Evolutionary conservation across 2,329 filamentous ascomycete genomes (phyloP).

Genomic region (Escovopsis sp.): DNA sequence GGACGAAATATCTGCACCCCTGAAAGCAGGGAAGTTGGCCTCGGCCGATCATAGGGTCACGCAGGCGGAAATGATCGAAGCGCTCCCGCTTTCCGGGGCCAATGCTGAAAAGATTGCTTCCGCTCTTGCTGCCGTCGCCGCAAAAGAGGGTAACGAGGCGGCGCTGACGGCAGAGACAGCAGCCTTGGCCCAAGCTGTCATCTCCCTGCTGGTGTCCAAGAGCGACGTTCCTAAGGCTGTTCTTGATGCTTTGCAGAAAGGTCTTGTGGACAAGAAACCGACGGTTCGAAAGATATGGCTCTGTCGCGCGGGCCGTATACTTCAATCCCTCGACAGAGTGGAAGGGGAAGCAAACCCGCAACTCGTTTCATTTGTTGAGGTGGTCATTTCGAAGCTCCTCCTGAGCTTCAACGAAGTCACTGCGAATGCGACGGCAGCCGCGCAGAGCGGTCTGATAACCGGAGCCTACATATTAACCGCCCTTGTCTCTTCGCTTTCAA

Average conservation of each 20-base stretch:
- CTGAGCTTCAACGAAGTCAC: slow-evolving; percentile 64
- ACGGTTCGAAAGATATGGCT: slow-evolving; percentile 68
- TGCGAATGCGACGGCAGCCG: slow-evolving; percentile 61
- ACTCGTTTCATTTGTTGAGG: slow-evolving; percentile 35
- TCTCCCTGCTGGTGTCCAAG: slow-evolving; percentile 44
- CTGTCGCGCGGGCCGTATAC: slow-evolving; percentile 53
- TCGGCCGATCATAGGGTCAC: slow-evolving; percentile 72
- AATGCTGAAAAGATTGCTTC: slow-evolving; percentile 52
- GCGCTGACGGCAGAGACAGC: slow-evolving; percentile 63
- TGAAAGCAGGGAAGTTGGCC: slow-evolving; percentile 73
- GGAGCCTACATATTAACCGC: slow-evolving; percentile 61
- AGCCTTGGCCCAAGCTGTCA: slow-evolving; percentile 51
- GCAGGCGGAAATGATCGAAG: slow-evolving; percentile 65
- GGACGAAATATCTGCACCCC: slow-evolving; percentile 61
- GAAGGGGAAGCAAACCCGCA: slow-evolving; percentile 31
- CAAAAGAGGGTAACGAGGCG: slow-evolving; percentile 79
- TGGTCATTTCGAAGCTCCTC: slow-evolving; percentile 38
- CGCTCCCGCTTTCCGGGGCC: slow-evolving; percentile 41
- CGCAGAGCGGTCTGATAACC: slow-evolving; percentile 69
- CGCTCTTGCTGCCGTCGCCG: slow-evolving; percentile 50
- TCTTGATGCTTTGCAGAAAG: slow-evolving; percentile 61
- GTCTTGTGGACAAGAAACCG: slow-evolving; percentile 70
- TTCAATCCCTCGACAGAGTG: slow-evolving; percentile 39
- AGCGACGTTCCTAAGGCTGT: slow-evolving; percentile 49
- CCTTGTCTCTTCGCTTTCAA: slow-evolving; percentile 40